Conservation (phyloP, 345 rosid genomes). For the Populus euphratica region DNA sequence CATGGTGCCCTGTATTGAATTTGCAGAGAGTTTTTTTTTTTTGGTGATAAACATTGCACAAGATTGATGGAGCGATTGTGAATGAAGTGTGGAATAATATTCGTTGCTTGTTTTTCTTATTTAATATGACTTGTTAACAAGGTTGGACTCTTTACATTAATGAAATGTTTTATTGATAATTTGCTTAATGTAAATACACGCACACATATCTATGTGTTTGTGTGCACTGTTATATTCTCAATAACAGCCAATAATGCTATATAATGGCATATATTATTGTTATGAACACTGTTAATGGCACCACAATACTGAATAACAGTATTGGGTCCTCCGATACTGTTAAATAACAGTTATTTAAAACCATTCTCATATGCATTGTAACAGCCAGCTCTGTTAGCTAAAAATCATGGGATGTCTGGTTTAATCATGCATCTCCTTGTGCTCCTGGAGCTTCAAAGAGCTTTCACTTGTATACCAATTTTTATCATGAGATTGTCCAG, state of each 20-base stretch:
- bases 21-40: background rate
- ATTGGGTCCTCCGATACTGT: background rate
- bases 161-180: background rate
- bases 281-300: background rate
- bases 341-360: background rate
- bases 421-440: background rate
- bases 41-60: background rate
- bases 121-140: background rate
- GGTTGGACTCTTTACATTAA: background rate
- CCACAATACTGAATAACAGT: background rate
- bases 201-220: background rate
- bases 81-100: background rate
- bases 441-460: background rate
- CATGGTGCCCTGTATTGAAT: background rate
- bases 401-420: conserved; percentile 1
- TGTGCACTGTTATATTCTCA: background rate
- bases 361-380: background rate
- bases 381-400: background rate
- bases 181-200: no score
- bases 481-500: background rate
- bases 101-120: background rate
- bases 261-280: background rate
- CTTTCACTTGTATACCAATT: background rate
- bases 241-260: background rate
- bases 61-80: background rate